These are phyloP conservation scores for Cyclotella sp. DNA, from an alignment of 108 stramenopile genomes.

Conservation along the genomic window DNA sequence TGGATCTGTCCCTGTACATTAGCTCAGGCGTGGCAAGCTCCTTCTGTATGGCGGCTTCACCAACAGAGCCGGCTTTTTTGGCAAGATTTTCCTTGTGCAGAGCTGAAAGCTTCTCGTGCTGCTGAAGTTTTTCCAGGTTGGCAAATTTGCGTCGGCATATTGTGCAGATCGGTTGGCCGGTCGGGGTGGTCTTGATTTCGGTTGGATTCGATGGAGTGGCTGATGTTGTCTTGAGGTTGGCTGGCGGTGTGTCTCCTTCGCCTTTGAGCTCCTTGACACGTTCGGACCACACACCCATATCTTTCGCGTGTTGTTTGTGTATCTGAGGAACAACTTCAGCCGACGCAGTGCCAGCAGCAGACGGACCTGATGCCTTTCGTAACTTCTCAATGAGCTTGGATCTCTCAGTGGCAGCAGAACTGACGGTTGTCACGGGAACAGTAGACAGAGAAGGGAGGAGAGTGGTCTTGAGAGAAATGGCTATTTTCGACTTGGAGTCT, in stretches of 20 bases:
- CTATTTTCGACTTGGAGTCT: slow-evolving; percentile 45
- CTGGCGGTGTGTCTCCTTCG: not conserved
- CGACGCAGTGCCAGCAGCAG: slow-evolving; percentile 14
- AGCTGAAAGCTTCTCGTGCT: slow-evolving; percentile 74
- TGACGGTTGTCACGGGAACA: slow-evolving; percentile 10
- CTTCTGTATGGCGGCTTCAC: not conserved
- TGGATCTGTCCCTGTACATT: slow-evolving; percentile 50
- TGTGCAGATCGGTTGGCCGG: slow-evolving; percentile 79
- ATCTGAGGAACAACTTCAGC: slow-evolving; percentile 30
- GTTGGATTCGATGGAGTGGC: not conserved
- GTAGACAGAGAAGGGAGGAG: slow-evolving; percentile 12
- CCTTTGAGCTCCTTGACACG: slow-evolving; percentile 63
- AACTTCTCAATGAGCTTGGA: slow-evolving; percentile 41
- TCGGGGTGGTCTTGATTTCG: slow-evolving; percentile 53
- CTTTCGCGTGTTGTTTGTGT: slow-evolving; percentile 64
- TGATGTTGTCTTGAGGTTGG: not conserved
- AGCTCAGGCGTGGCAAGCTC: slow-evolving; percentile 3
- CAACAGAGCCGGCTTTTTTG: slow-evolving; percentile 44
- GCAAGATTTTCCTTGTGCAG: slow-evolving; percentile 80
- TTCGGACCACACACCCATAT: slow-evolving; percentile 81
- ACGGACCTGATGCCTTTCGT: slow-evolving; percentile 26
- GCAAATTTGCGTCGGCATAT: slow-evolving; percentile 82
- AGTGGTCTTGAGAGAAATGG: slow-evolving; percentile 53
- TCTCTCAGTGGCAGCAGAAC: slow-evolving; percentile 36
- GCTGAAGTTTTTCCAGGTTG: slow-evolving; percentile 63